Base-by-base conservation (phyloP, 768 basidiomycete genomes). In the Candolleomyces efflorescens region DNA sequence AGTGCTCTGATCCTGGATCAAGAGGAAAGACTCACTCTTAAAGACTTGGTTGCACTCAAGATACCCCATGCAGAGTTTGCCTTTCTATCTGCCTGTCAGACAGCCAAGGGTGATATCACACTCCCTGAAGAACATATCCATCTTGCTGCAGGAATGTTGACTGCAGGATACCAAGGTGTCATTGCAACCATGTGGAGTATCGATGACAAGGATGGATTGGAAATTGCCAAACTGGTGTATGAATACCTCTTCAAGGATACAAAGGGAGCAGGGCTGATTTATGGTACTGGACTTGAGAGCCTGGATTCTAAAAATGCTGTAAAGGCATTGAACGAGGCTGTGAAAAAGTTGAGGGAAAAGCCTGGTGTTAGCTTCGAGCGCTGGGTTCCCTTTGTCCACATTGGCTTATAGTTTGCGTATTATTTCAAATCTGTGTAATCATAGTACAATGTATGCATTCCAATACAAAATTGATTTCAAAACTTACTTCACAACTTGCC, bases 371-470 rank as follows among this genome's bases (percentile, higher is more conserved):
- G n/a, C 36, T 56, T 5, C 36, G 23, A 52, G 27, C 11, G 18
- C 32, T 60, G 59, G 59, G 47, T 56, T 10, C 59, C 59, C 11
- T 60, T 51, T 53, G 39, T 60, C 9, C 59, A 60, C 26, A 41
- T 60, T 36, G 59, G 59, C 5, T 44, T 56, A 23, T 60, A 54
- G 43, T 18, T 7, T 43, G 41, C 18, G 17, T 17, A 43, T 5
- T 43, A 43, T 20, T 32, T 32, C 17, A 5, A 43, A 43, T 17
- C 7, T 43, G 17, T 20, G 15, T 43, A 17, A 20, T n/a, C n/a
- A n/a, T 43, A 17, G 18, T 43, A 43, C 41, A 32, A 43, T 43
- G 41, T 43, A 94, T 88, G 60, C 95, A 32, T 32, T 5, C 6
- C 32, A 5, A 32, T 11, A 11, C 6, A 32, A 32, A 32, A 1